Percentiles rank a stretch among this genome's conserved stretches.
These are phyloP conservation scores for Stenogyne calaminthoides DNA, from an alignment of 305 asterid genomes.

Conservation along the genomic window DNA sequence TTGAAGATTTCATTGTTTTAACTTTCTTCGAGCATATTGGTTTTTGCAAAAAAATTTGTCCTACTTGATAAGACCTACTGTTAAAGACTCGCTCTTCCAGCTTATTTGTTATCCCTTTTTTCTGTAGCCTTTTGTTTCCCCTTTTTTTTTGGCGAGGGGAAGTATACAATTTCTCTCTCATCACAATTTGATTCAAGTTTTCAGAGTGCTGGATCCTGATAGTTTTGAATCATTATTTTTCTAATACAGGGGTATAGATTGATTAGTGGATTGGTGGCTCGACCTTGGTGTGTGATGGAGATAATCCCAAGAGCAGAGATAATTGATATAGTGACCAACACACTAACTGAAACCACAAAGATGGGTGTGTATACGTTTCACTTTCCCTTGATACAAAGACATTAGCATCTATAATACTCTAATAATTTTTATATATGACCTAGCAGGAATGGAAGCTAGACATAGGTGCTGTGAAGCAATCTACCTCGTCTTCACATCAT, in stretches of 20 bases:
- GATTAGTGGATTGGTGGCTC: slow-evolving; percentile 75
- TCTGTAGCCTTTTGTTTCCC: background rate
- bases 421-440: slow-evolving; percentile 9
- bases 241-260: slow-evolving; percentile 73
- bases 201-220: slow-evolving; percentile 10
- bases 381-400: slow-evolving; percentile 4
- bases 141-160: background rate
- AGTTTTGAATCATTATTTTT: background rate
- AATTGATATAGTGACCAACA: slow-evolving; percentile 56
- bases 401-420: background rate
- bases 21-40: background rate
- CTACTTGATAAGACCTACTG: no score
- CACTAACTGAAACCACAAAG: slow-evolving; percentile 67
- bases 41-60: no score
- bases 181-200: slow-evolving; percentile 10
- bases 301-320: slow-evolving; percentile 70
- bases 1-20: background rate
- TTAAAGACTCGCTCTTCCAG: no score
- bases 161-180: background rate
- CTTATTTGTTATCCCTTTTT: background rate
- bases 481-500: slow-evolving; percentile 51
- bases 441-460: slow-evolving; percentile 92
- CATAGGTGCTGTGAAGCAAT: slow-evolving; percentile 84
- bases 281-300: slow-evolving; percentile 90
- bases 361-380: slow-evolving; percentile 52